Evolutionary conservation across 1,284 basidiomycete species (phyloP).

Genomic region (Fistulina hepatica): DNA sequence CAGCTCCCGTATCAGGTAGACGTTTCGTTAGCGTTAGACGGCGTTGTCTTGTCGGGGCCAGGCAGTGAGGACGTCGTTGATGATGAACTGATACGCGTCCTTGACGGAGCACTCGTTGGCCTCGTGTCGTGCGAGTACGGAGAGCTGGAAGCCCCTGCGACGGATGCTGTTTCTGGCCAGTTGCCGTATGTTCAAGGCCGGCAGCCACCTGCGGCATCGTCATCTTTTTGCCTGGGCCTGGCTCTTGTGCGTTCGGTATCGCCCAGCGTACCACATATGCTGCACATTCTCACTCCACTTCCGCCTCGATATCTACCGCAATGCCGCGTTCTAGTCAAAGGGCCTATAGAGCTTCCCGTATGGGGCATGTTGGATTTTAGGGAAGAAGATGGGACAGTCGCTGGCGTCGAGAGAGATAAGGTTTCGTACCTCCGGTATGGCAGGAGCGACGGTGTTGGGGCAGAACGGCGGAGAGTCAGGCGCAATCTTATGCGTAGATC

Average conservation of each 20-base stretch:
- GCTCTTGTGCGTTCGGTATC: slow-evolving; percentile 63
- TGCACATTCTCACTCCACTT: slow-evolving; percentile 74
- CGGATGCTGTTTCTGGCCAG: neutral
- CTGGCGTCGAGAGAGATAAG: slow-evolving; percentile 44
- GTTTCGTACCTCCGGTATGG: slow-evolving; percentile 83
- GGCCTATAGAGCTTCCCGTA: slow-evolving; percentile 79
- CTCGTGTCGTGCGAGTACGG: slow-evolving; percentile 44
- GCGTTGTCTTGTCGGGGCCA: slow-evolving; percentile 54
- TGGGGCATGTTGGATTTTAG: slow-evolving; percentile 80
- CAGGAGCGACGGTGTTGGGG: slow-evolving; percentile 52
- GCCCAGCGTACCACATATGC: slow-evolving; percentile 32
- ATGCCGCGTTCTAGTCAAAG: slow-evolving; percentile 57
- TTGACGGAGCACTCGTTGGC: slow-evolving; percentile 78
- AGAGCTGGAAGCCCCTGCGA: slow-evolving; percentile 21
- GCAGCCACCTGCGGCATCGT: slow-evolving; percentile 39
- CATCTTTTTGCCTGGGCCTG: slow-evolving; percentile 56
- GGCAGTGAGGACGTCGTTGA: slow-evolving; percentile 66
- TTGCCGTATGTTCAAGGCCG: slow-evolving; percentile 50
- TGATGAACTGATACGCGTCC: slow-evolving; percentile 54
- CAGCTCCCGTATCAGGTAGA: slow-evolving; percentile 60
- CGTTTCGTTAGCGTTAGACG: slow-evolving; percentile 41
- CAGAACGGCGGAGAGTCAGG: slow-evolving; percentile 62
- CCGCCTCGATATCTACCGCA: slow-evolving; percentile 34
- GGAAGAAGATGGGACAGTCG: slow-evolving; percentile 27
- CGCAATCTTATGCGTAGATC: slow-evolving; percentile 83